Conservation (phyloP, 345 rosid genomes). For the Murraya koenigii region DNA sequence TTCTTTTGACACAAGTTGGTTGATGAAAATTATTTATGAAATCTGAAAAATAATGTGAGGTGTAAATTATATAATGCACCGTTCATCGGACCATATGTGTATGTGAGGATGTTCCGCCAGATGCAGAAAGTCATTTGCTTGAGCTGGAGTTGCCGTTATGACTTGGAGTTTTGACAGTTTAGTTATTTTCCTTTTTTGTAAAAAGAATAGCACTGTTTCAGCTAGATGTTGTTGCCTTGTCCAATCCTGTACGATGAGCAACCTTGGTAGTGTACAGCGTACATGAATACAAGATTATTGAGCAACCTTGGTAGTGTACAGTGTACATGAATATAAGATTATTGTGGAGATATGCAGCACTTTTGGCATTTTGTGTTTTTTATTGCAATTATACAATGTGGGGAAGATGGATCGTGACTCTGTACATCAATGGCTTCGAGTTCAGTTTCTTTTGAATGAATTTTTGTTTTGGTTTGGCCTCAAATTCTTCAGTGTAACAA, state of each 20-base stretch:
- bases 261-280: neutral
- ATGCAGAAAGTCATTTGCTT: neutral
- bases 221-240: neutral
- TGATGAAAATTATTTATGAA: neutral
- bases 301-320: neutral
- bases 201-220: neutral
- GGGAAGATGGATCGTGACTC: neutral
- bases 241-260: neutral
- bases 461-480: neutral
- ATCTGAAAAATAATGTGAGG: neutral
- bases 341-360: neutral
- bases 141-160: neutral
- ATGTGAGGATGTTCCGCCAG: neutral
- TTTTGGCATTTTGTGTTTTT: neutral
- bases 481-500: neutral
- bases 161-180: conserved; percentile 19
- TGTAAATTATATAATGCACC: neutral
- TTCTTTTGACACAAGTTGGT: neutral
- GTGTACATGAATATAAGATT: neutral
- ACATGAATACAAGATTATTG: neutral
- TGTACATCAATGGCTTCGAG: neutral
- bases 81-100: neutral
- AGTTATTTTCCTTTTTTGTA: neutral
- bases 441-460: neutral
- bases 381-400: neutral